A percentile compares a stretch with the other conserved stretches of the same genome.
Conservation (phyloP, 2,329 filamentous ascomycete genomes). For the Epichloe coenophiala region DNA sequence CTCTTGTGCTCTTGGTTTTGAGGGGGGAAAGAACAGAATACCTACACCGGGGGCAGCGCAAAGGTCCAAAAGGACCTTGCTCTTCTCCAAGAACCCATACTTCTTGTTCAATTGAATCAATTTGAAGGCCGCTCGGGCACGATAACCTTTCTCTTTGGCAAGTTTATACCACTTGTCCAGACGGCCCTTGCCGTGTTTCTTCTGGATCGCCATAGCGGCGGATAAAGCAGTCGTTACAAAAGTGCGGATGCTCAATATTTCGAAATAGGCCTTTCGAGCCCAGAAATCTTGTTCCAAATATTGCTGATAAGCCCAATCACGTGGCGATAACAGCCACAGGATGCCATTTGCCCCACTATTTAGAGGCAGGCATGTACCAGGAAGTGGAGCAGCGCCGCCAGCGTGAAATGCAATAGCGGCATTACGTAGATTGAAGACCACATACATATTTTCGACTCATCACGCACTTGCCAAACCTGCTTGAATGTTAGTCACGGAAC, state of each 20-base stretch:
- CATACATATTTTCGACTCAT: not conserved
- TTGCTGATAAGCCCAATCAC: constrained; percentile 13
- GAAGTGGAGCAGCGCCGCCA: not conserved
- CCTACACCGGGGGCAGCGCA: constrained; percentile 87
- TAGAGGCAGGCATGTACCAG: too few species aligned
- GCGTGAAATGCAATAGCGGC: too few species aligned
- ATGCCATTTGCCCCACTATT: not conserved
- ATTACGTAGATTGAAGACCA: too few species aligned
- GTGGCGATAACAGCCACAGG: constrained; percentile 1
- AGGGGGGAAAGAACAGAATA: constrained; percentile 1
- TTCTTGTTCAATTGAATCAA: constrained; percentile 98
- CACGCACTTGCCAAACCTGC: not conserved
- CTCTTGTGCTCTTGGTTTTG: not conserved
- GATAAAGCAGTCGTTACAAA: not conserved
- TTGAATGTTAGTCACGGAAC: not conserved
- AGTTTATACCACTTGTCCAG: constrained; percentile 98
- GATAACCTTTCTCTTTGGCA: constrained; percentile 95
- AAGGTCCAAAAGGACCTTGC: constrained; percentile 90
- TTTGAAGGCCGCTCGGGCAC: constrained; percentile 94
- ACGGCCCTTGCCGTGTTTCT: constrained; percentile 98
- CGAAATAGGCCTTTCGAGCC: constrained; percentile 11
- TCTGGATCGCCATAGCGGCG: constrained; percentile 75
- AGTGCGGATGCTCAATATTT: not conserved
- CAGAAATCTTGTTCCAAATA: constrained; percentile 21
- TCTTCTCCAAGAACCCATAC: constrained; percentile 95